Evolutionary conservation across 2,329 filamentous ascomycete genomes (phyloP), one percentile per base, ranked within the genome.

Genomic region (Penicillium sp.): DNA sequence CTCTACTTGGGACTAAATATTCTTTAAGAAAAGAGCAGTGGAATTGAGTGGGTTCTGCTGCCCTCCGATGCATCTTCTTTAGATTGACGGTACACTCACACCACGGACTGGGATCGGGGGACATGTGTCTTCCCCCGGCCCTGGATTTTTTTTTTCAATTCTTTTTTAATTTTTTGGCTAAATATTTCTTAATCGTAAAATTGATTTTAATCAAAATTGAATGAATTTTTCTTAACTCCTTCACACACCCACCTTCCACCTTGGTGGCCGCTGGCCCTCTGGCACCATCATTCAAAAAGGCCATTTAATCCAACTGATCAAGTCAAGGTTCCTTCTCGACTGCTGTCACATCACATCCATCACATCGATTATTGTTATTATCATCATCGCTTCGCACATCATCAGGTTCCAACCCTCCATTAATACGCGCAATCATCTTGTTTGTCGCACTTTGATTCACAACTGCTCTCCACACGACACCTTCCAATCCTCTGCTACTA

Each of bases 11-110:
- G 58, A 62, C 60, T 57, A 55, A 60, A 57, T 55, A 57, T 30
- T 38, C 38, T 60, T 52, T 37, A 4, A 60, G 57, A 38, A 42
- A 22, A 10, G 25, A 45, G 58, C 48, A 35, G 55, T 61, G 62
- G 59, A 63, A 63, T 65, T 58, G 61, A 60, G 61, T 57, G 65
- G 60, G 19, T 38, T 38, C 35, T 55, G 54, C 48, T 43, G 57
- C 53, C 46, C 51, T 55, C 37, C 38, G 42, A 46, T 14, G 35
- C 5, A 16, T 42, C 42, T 45, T 42, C 30, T 53, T 55, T 55
- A 37, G 55, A 59, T 59, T 62, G 55, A 60, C 59, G 40, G 55
- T 45, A 52, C 37, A 13, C 10, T 35, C 51, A 52, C 37, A 13
- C 10, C 13, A 33, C 30, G 25, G 38, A 42, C 38, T 33, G 37